Percentiles rank a stretch among this genome's conserved stretches.
Conservation (phyloP, 176 grass and related monocot genomes). For the Thalia dealbata region DNA sequence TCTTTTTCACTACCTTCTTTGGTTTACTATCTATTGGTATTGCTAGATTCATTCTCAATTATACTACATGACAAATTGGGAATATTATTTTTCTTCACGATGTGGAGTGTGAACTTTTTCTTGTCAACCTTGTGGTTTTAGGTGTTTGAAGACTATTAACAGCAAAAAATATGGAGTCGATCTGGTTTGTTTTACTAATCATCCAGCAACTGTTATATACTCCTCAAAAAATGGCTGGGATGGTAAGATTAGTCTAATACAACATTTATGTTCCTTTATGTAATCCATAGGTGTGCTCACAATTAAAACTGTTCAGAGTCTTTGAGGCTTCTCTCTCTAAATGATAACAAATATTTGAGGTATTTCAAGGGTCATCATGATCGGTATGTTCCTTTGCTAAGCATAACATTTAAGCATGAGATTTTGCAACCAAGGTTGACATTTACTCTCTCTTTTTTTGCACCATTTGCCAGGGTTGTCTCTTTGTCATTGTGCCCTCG, state of each 20-base stretch:
- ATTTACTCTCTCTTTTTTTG: constrained; percentile 18
- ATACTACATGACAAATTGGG: neutral
- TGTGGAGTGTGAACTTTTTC: neutral
- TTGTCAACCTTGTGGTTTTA: constrained; percentile 11
- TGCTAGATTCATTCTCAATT: neutral
- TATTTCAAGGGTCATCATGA: constrained; percentile 99
- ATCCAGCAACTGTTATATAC: constrained; percentile 75
- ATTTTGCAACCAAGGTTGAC: neutral
- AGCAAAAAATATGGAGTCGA: constrained; percentile 99
- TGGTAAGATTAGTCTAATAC: constrained; percentile 43
- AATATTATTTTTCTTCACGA: neutral
- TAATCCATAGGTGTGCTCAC: constrained; percentile 21
- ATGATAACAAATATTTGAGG: constrained; percentile 88
- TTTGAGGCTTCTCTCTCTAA: constrained; percentile 73
- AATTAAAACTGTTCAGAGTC: constrained; percentile 49
- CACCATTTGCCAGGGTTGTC: constrained; percentile 51
- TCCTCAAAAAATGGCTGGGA: constrained; percentile 99
- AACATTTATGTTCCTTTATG: constrained; percentile 9
- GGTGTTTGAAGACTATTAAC: constrained; percentile 99
- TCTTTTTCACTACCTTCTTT: neutral
- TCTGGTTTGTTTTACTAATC: constrained; percentile 84
- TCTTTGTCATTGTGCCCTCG: constrained; percentile 71
- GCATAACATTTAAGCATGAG: neutral
- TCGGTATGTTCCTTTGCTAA: constrained; percentile 37
- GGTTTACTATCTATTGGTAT: neutral